phyloP scores from a whole-genome alignment of 768 basidiomycete genomes.

The Porphyrellus cyaneotinctus region DNA sequence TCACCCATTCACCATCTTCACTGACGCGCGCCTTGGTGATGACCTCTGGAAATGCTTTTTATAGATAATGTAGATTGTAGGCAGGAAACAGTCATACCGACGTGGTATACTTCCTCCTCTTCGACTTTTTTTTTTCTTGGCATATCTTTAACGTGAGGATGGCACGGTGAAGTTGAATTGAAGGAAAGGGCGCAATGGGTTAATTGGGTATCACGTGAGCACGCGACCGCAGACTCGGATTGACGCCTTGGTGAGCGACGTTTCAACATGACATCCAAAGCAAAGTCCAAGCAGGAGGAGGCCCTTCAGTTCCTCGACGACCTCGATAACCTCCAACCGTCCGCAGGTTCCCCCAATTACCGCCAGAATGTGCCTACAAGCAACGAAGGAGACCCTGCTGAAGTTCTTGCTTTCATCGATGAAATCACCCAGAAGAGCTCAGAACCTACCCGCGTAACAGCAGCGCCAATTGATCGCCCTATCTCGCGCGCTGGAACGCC shows the following conservation, averaged over 20 bases:
- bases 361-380: constrained; percentile 23
- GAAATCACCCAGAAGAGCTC: constrained; percentile 91
- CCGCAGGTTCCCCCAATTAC: constrained; percentile 25
- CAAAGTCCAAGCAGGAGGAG: constrained; percentile 81
- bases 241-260: background rate
- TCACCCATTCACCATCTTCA: constrained; percentile 49
- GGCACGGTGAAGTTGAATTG: background rate
- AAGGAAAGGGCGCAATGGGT: background rate
- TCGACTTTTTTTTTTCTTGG: constrained; percentile 26
- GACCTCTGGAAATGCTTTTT: constrained; percentile 44
- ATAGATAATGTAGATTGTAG: background rate
- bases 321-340: constrained; percentile 74
- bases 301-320: constrained; percentile 92
- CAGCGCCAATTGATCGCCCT: constrained; percentile 52
- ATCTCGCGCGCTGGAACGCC: constrained; percentile 68
- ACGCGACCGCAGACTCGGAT: background rate
- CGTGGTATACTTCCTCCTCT: constrained; percentile 41
- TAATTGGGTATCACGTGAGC: constrained; percentile 16
- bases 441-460: constrained; percentile 62
- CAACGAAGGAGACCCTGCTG: constrained; percentile 65
- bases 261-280: constrained; percentile 37
- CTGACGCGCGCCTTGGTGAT: constrained; percentile 55
- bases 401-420: constrained; percentile 89
- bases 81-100: constrained; percentile 35
- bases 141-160: constrained; percentile 12